Conservation (phyloP, 306 rosid species). For the Canavalia ensiformis region DNA sequence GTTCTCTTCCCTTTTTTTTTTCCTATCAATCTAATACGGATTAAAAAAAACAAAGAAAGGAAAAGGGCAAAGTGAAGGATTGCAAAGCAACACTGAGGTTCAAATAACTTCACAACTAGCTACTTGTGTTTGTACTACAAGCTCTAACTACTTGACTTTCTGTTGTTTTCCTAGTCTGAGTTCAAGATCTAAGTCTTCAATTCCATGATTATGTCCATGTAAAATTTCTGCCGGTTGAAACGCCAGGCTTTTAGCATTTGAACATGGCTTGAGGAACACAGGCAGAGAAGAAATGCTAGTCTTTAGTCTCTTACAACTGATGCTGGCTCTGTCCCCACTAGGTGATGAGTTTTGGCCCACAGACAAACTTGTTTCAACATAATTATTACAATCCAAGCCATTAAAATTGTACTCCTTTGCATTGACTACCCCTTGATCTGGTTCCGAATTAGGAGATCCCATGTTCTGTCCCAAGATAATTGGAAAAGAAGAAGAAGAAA, state of each 20-base stretch:
- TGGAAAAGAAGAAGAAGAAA: slow-evolving; percentile 29
- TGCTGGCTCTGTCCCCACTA: slow-evolving; percentile 45
- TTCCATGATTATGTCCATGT: slow-evolving; percentile 41
- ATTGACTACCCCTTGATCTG: slow-evolving; percentile 20
- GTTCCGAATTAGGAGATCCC: slow-evolving; percentile 30
- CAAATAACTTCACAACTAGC: not conserved
- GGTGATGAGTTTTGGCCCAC: slow-evolving; percentile 53
- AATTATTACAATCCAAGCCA: slow-evolving; percentile 31
- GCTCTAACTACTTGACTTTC: slow-evolving; percentile 38
- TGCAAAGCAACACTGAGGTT: slow-evolving; percentile 17
- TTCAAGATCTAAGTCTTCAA: slow-evolving; percentile 88
- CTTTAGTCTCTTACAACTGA: slow-evolving; percentile 57
- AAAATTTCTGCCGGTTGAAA: slow-evolving; percentile 53
- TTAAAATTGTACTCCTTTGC: slow-evolving; percentile 32
- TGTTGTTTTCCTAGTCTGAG: slow-evolving; percentile 84
- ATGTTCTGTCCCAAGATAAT: slow-evolving; percentile 21
- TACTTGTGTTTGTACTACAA: slow-evolving; percentile 13
- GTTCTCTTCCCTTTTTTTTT: slow-evolving; percentile 23
- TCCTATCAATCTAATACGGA: slow-evolving; percentile 21
- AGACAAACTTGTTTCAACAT: slow-evolving; percentile 68
- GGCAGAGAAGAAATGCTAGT: slow-evolving; percentile 50
- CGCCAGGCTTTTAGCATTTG: slow-evolving; percentile 34
- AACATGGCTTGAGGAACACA: slow-evolving; percentile 55
- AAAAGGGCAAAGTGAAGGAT: not conserved
- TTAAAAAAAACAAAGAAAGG: not conserved